phyloP scores from a whole-genome alignment of 192 early-diverging fungal species.

The Backusella liffmaniae region DNA sequence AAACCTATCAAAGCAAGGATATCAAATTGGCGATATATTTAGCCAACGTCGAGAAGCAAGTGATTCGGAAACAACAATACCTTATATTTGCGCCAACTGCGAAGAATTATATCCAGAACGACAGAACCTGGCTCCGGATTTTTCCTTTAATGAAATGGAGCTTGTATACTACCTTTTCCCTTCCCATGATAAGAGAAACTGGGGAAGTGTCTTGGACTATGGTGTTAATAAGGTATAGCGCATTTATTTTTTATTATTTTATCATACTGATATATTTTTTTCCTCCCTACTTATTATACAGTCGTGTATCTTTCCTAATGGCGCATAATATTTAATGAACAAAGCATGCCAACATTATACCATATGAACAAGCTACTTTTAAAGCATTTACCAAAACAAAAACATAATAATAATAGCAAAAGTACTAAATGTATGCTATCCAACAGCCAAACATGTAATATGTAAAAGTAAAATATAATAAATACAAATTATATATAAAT shows the following conservation, averaged over 20 bases:
- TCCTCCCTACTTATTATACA: neutral
- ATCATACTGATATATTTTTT: neutral
- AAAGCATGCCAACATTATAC: too few species aligned
- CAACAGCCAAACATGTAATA: conserved; percentile 27
- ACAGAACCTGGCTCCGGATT: neutral
- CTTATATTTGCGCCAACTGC: neutral
- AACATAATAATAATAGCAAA: neutral
- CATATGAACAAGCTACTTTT: too few species aligned
- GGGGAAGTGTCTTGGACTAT: conserved; percentile 1
- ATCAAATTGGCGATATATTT: neutral
- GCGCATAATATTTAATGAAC: neutral
- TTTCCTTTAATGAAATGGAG: neutral
- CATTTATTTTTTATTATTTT: neutral
- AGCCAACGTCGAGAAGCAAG: neutral
- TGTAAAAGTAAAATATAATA: conserved; percentile 13
- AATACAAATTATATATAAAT: too few species aligned
- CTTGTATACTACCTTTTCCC: neutral
- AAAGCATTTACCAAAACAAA: too few species aligned
- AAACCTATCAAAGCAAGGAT: neutral
- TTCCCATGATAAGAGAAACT: neutral
- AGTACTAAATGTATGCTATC: too few species aligned
- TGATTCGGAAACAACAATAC: neutral
- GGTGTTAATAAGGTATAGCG: conserved; percentile 10
- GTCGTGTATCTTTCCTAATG: neutral
- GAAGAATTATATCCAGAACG: neutral